Base-by-base conservation (phyloP, 192 early-diverging fungal genomes). In the Coemansia sp. region DNA sequence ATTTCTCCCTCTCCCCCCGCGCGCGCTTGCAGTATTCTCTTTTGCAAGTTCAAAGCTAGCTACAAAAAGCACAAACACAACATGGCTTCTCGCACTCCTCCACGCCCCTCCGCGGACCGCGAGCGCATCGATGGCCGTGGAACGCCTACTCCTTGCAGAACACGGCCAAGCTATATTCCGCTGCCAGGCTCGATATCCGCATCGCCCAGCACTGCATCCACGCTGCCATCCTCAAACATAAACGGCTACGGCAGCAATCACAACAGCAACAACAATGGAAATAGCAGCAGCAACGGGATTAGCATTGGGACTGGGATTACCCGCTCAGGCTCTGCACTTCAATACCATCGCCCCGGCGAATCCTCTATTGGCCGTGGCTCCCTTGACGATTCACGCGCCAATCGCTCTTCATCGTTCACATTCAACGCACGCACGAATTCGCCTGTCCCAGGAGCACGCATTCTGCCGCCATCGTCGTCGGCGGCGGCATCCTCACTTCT, bases 401-500 rank as follows among this genome's bases (percentile, higher is more conserved):
- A 62, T 0, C 78, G 78, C 51, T 75, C 73, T n/a, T 75, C 78
- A 60, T 80, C 78, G 46, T 73, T 80, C 42, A 72, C 77, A 1
- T 8, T 26, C 15, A 60, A 19, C 4, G 60, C 52, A 40, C 77
- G 72, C 19, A 46, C 77, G 3, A 63, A 18, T 41, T 74, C 72
- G 47, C 63, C 77, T 2, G 51, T 56, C 37, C 37, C 61, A 4
- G 58, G 41, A 0, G 22, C 54, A 59, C 57, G 18, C 12, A 39
- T 59, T 18, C 57, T 42, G 63, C 51, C 66, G 57, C 57, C 66
- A 32, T 59, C 57, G 8, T 59, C 57, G 36, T 1, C 32, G 4
- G 32, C 32, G 32, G 32, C 32, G 32, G 11, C 46, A 47, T 47
- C 46, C 12, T 40, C 57, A 37, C 11, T 59, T 37, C 57, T 59